Percentiles rank a stretch among this genome's conserved stretches.
Evolutionary conservation across 805 yeast genomes (phyloP).

Genomic region (Pichia deserticola): DNA sequence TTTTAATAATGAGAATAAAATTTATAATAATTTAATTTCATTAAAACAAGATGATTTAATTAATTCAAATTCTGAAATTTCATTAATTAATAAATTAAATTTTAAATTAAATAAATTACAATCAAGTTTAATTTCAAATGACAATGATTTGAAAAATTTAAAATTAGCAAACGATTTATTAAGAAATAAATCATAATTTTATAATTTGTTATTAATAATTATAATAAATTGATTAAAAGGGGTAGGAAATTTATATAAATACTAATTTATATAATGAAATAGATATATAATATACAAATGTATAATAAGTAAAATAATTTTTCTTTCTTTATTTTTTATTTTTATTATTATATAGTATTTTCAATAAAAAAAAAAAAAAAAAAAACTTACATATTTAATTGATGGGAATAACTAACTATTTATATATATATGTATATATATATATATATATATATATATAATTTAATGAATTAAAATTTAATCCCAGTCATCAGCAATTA

Average conservation of each 20-base stretch:
- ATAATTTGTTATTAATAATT: too few species aligned
- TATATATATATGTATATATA: too few species aligned
- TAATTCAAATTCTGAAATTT: neutral
- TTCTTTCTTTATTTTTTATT: too few species aligned
- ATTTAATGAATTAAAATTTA: neutral
- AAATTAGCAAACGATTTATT: neutral
- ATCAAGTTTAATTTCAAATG: neutral
- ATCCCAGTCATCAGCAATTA: conserved; percentile 59
- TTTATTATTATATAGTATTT: neutral
- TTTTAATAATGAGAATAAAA: conserved; percentile 6
- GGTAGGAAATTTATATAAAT: too few species aligned
- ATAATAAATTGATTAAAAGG: too few species aligned
- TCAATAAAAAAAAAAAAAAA: too few species aligned
- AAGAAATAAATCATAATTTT: neutral
- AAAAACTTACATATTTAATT: too few species aligned
- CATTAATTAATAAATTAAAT: neutral
- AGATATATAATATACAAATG: too few species aligned
- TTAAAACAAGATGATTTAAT: neutral
- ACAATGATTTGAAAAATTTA: neutral
- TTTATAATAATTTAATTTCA: conserved; percentile 3
- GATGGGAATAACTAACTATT: too few species aligned
- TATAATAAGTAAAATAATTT: too few species aligned
- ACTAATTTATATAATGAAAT: too few species aligned
- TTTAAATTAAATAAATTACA: neutral
- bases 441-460: too few species aligned